Conservation (phyloP, 2,329 filamentous ascomycete species). For the Fusarium burgessii region DNA sequence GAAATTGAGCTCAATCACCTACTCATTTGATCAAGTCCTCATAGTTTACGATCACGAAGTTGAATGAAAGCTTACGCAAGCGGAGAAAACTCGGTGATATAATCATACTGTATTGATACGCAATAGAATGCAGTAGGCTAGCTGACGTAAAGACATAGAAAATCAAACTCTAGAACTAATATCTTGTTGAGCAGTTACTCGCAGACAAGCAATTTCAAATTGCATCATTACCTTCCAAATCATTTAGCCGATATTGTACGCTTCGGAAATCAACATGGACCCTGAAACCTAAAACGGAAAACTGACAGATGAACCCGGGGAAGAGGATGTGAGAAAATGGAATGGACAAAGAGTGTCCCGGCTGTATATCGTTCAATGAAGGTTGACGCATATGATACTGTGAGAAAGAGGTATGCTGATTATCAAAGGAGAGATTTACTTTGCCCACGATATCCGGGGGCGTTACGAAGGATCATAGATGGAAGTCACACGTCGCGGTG, state of each 20-base stretch:
- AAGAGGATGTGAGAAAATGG: not conserved
- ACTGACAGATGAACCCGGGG: not conserved
- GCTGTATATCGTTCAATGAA: not conserved
- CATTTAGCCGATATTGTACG: not conserved
- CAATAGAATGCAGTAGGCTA: not conserved
- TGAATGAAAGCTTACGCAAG: too few relatives aligned
- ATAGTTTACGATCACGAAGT: too few relatives aligned
- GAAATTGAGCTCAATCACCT: not conserved
- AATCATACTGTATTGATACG: constrained; percentile 1
- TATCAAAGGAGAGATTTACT: not conserved
- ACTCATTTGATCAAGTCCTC: too few relatives aligned
- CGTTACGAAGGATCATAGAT: not conserved
- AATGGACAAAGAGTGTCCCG: not conserved
- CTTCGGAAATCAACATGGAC: constrained; percentile 3
- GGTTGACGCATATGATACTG: not conserved
- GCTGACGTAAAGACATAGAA: constrained; percentile 1
- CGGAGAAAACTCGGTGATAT: not conserved
- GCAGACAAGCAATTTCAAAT: not conserved
- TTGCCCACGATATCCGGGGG: not conserved
- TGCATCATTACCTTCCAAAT: not conserved
- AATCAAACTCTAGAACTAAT: not conserved
- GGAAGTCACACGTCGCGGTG: not conserved
- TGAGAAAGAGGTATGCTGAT: not conserved
- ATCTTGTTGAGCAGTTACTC: not conserved
- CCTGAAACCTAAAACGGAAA: not conserved